Evolutionary conservation across 2,329 filamentous ascomycete genomes (phyloP), one percentile per base, ranked within the genome.

Genomic region (Tolypocladium amazonense): DNA sequence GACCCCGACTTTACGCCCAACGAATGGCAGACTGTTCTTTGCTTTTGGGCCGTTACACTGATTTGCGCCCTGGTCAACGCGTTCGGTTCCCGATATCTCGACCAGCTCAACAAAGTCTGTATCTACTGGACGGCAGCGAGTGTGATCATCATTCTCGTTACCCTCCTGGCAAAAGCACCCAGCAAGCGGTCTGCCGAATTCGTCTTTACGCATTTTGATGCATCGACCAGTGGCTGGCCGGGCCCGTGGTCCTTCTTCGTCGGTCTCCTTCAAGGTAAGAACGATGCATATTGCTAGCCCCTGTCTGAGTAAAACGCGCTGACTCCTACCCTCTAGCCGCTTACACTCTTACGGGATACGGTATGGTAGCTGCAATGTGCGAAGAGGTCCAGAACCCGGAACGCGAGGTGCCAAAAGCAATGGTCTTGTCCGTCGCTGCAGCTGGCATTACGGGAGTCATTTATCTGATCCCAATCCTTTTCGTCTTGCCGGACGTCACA

Each of bases 391-490:
- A 84, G 41, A 77, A 83, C 62, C 79, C 82, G 0, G 76, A 84
- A 18, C 76, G 83, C 6, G 79, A 87, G 64, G 86, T 86, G 0
- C 87, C 87, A 23, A 82, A 80, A 64, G 86, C 88, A 65, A 88
- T 89, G 79, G 79, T 89, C 43, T 80, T 82, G 61, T 87, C 84
- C 62, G 85, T 88, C 53, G 72, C 75, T 35, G 88, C 88, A 41
- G 86, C 86, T 41, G 84, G 84, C 50, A 72, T 84, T 55, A 88
- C 86, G 1, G 86, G 86, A 37, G 79, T 76, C 63, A 60, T 75
- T 63, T 92, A 89, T 71, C 72, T 92, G 18, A 82, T 92, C 52
- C 88, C 88, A 0, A 80, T 93, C 63, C 79, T 92, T 30, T 92
- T 92, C 70, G 87, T 91, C 39, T 77, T 92, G 37, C 88, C 89